Percentiles rank a stretch among this genome's conserved stretches.
Conservation (phyloP, 2,329 filamentous ascomycete species). For the Gnomoniopsis sp. region DNA sequence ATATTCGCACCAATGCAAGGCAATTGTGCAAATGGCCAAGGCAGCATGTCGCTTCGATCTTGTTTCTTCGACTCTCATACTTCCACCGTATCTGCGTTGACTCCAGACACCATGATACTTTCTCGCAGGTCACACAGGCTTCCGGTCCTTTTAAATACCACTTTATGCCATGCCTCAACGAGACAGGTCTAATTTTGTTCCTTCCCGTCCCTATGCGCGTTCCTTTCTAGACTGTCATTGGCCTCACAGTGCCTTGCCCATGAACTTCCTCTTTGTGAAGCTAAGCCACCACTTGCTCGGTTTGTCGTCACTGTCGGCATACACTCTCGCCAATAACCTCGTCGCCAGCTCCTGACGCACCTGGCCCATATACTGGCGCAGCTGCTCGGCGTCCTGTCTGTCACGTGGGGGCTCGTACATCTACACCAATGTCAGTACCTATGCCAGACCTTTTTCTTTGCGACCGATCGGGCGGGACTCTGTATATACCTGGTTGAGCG, state of each 20-base stretch:
- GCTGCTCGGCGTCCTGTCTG: slow-evolving; percentile 81
- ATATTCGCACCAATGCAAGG: too few relatives aligned
- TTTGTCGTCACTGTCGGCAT: slow-evolving; percentile 70
- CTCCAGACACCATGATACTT: too few relatives aligned
- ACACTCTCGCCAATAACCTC: slow-evolving; percentile 81
- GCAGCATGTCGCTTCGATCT: too few relatives aligned
- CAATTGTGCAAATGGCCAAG: too few relatives aligned
- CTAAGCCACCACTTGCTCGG: slow-evolving; percentile 93
- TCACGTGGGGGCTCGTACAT: slow-evolving; percentile 88
- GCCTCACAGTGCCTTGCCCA: slow-evolving; percentile 81
- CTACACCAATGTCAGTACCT: slow-evolving; percentile 29
- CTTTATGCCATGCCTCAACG: too few relatives aligned
- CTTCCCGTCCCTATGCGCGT: background rate
- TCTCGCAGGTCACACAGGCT: too few relatives aligned
- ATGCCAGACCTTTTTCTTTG: too few relatives aligned
- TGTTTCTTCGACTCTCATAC: too few relatives aligned
- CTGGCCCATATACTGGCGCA: slow-evolving; percentile 88
- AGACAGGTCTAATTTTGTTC: background rate
- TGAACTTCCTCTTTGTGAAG: slow-evolving; percentile 99
- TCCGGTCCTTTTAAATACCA: too few relatives aligned
- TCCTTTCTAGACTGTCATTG: background rate
- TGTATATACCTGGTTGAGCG: slow-evolving; percentile 81
- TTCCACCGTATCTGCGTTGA: too few relatives aligned
- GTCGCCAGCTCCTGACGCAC: slow-evolving; percentile 87
- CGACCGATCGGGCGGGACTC: too few relatives aligned